Evolutionary conservation across 306 rosid species (phyloP).

Genomic region (Prunus fruticosa): DNA sequence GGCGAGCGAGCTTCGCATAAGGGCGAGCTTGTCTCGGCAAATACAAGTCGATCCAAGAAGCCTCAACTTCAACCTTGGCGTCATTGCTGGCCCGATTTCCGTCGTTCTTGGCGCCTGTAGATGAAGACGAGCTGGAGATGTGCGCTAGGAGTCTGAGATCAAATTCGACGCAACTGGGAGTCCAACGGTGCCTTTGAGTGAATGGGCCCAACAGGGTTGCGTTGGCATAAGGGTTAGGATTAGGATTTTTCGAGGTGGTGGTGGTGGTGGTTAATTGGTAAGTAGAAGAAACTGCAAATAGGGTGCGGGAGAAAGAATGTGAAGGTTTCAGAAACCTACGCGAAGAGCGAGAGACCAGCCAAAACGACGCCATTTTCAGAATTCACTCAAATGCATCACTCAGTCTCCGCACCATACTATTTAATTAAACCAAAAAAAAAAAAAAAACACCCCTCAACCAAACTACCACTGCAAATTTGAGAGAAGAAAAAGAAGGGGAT

Average conservation of each 20-base stretch:
- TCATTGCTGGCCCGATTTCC: constrained; percentile 22
- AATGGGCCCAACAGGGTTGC: background rate
- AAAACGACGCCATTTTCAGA: constrained; percentile 32
- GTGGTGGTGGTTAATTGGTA: constrained; percentile 18
- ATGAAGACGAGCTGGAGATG: constrained; percentile 46
- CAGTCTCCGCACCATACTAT: background rate
- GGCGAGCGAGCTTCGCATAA: constrained; percentile 88
- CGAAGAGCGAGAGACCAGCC: constrained; percentile 28
- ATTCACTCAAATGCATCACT: background rate
- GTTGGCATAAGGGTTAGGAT: background rate
- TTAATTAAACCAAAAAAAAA: too few relatives aligned
- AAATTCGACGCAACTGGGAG: constrained; percentile 2
- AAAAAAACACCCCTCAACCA: too few relatives aligned
- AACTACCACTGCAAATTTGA: too few relatives aligned
- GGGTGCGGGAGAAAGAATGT: constrained; percentile 16
- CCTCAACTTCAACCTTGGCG: constrained; percentile 4
- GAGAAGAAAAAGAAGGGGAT: too few relatives aligned
- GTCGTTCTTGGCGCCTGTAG: constrained; percentile 43
- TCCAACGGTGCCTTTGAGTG: background rate
- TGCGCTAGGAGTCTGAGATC: constrained; percentile 34
- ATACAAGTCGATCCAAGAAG: constrained; percentile 67
- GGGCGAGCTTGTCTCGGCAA: constrained; percentile 65
- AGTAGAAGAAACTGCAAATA: constrained; percentile 16
- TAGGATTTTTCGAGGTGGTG: background rate
- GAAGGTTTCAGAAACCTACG: constrained; percentile 39